Evolutionary conservation across 805 yeast species (phyloP), one percentile per base, ranked within the genome.

Genomic region (Ogataea paradorogensis): DNA sequence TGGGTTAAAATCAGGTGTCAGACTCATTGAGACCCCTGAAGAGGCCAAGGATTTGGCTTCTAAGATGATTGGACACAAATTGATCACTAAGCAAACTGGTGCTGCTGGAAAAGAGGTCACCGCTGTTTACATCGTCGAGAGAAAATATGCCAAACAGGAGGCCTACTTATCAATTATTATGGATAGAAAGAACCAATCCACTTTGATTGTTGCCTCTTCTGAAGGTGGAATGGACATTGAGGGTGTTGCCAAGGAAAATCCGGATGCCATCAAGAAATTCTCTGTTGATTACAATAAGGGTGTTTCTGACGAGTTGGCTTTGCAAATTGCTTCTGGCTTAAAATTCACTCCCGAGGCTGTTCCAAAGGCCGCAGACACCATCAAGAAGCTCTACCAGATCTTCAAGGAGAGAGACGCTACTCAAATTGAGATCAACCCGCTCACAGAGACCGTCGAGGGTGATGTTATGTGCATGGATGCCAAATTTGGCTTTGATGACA

Each of bases 211-310:
- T 50, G 96, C 96, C 35, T 89, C 97, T 24, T 74, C 95, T 49
- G 93, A 93, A 72, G 99, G 99, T 73, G 99, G 99, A 74, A 90
- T 93, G 95, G 96, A 93, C 72, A 93, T 93, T 61, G 99, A 93
- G 76, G 96, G 95, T 65, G 98, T 93, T 55, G 99, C 99, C 46
- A 82, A 82, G 53, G 80, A 76, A 56, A 82, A 78, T 66, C 99
- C 99, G 39, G 79, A 78, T 42, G 95, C 95, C 53, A 93, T 93
- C 72, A 83, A 87, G 71, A 82, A 91, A 51, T 88, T 81, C 76
- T 74, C 84, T 51, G 80, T 93, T 45, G 82, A 84, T 54, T 74
- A 87, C 55, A 75, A 82, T 44, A 68, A 69, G 40, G 97, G 96
- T 61, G 84, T 93, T 61, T 80, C 91, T 52, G 85, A 80, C 54